phyloP scores from a whole-genome alignment of 768 basidiomycete species.

The Boletus insuetus region DNA sequence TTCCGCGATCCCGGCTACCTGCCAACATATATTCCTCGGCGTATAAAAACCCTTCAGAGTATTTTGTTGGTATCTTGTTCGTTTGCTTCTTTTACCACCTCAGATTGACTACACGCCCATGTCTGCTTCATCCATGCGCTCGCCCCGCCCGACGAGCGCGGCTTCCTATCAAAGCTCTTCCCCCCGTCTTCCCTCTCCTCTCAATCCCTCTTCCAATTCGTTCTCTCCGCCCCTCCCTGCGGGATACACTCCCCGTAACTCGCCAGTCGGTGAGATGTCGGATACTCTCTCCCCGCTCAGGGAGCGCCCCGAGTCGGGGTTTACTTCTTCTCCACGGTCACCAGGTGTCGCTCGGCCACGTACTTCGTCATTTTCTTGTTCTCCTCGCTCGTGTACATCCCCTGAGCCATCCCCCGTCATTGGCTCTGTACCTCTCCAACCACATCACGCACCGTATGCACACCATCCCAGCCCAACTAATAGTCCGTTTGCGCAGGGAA shows the following conservation, averaged over 20 bases:
- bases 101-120: background rate
- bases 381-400: constrained; percentile 4
- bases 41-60: constrained; percentile 12
- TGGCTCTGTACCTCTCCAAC: background rate
- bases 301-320: constrained; percentile 10
- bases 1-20: background rate
- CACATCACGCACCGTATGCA: constrained; percentile 1
- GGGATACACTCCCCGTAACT: constrained; percentile 4
- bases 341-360: no score
- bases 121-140: constrained; percentile 8
- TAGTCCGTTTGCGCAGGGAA: constrained; percentile 10
- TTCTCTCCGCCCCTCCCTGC: background rate
- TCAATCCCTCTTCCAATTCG: constrained; percentile 18
- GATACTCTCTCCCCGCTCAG: constrained; percentile 19
- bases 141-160: constrained; percentile 10
- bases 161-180: constrained; percentile 12
- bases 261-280: constrained; percentile 9
- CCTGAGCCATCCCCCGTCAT: constrained; percentile 13
- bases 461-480: constrained; percentile 8
- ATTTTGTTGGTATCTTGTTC: constrained; percentile 6
- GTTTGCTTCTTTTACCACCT: background rate
- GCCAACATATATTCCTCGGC: constrained; percentile 2
- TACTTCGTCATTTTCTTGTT: constrained; percentile 7
- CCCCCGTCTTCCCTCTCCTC: constrained; percentile 23
- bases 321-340: constrained; percentile 10